phyloP scores from a whole-genome alignment of 2,329 filamentous ascomycete species.

The Beauveria rudraprayagi region DNA sequence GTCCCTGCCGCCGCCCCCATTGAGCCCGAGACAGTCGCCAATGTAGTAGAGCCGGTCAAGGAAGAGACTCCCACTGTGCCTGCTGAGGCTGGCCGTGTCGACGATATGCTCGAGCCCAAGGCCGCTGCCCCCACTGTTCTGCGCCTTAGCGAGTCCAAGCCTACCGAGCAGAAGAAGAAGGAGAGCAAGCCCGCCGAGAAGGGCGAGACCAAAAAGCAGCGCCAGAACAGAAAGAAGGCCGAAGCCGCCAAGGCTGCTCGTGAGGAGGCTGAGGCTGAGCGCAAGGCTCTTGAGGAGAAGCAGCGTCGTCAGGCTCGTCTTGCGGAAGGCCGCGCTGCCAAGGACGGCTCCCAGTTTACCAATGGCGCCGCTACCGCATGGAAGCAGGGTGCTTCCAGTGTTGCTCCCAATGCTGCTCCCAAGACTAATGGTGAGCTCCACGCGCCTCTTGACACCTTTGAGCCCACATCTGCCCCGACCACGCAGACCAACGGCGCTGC shows the following conservation, averaged over 20 bases:
- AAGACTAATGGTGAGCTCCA: conserved; percentile 26
- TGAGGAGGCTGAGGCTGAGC: conserved; percentile 70
- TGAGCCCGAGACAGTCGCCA: conserved; percentile 40
- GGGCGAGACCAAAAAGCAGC: conserved; percentile 86
- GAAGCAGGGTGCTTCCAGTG: conserved; percentile 30
- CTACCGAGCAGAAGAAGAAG: conserved; percentile 55
- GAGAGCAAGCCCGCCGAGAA: conserved; percentile 55
- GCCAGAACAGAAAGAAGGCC: conserved; percentile 83
- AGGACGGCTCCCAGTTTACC: conserved; percentile 62
- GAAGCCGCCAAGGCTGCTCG: conserved; percentile 69
- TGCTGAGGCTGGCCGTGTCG: conserved; percentile 60
- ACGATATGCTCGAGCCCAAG: conserved; percentile 82
- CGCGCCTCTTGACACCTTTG: conserved; percentile 52
- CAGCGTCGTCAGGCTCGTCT: conserved; percentile 76
- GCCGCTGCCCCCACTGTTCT: conserved; percentile 64
- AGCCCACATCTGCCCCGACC: conserved; percentile 20
- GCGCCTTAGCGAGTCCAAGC: conserved; percentile 61
- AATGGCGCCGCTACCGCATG: conserved; percentile 36
- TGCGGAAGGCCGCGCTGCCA: conserved; percentile 72
- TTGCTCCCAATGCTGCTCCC: conserved; percentile 23
- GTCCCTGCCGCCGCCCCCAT: conserved; percentile 21
- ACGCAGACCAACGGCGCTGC: conserved; percentile 24
- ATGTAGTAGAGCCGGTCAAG: conserved; percentile 70
- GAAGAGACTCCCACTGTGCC: conserved; percentile 65
- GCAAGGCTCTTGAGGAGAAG: conserved; percentile 69